Conservation (phyloP, 1,139 yeast genomes). For the Taphrina deformans region DNA sequence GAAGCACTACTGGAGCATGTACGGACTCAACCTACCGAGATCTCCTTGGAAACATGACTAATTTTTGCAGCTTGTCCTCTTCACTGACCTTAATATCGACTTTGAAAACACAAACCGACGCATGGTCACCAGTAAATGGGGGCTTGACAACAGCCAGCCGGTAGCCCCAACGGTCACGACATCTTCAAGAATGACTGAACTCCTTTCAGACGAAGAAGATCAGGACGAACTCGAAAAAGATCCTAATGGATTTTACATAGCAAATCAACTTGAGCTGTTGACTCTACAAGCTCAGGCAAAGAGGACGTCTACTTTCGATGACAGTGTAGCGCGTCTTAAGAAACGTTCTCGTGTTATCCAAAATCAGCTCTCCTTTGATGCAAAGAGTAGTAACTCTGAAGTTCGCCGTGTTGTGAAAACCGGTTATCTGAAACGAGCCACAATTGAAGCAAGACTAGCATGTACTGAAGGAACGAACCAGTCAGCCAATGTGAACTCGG, state of each 20-base stretch:
- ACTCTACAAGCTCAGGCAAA: slow-evolving; percentile 8
- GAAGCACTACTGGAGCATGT: slow-evolving; percentile 14
- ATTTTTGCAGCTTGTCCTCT: background rate
- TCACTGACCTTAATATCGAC: background rate
- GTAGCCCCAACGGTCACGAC: background rate
- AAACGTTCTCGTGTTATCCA: slow-evolving; percentile 26
- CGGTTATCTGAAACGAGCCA: slow-evolving; percentile 17
- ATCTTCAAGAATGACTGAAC: slow-evolving; percentile 13
- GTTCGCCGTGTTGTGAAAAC: slow-evolving; percentile 8
- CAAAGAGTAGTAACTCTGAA: background rate
- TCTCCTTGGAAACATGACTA: background rate
- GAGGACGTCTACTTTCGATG: background rate
- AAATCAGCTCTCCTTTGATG: slow-evolving; percentile 6
- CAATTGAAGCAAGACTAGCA: background rate
- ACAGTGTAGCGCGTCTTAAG: slow-evolving; percentile 3
- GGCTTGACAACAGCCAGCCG: background rate
- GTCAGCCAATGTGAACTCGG: background rate
- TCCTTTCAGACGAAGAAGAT: slow-evolving; percentile 28
- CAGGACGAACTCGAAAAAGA: slow-evolving; percentile 13
- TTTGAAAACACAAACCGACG: slow-evolving; percentile 4
- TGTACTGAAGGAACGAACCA: background rate
- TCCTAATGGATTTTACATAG: slow-evolving; percentile 6
- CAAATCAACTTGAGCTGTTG: slow-evolving; percentile 9
- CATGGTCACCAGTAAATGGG: background rate
- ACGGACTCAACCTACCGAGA: background rate